Conservation (phyloP, 306 rosid genomes). For the Glycine latifolia region DNA sequence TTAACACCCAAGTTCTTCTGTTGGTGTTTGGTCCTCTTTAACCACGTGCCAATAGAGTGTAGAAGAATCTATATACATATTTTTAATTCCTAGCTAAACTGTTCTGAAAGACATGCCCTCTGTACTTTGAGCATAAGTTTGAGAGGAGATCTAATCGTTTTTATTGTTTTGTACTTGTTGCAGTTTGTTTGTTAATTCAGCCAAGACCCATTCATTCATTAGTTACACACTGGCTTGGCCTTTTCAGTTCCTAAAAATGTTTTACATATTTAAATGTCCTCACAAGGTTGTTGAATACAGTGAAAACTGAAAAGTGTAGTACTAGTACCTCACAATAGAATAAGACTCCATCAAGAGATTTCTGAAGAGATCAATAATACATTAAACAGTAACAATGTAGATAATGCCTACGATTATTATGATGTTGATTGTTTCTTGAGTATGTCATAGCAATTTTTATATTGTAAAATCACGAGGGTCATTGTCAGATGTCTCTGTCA, state of each 20-base stretch:
- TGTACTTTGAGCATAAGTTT: conserved; percentile 32
- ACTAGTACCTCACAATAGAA: background rate
- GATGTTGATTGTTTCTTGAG: background rate
- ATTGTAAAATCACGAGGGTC: background rate
- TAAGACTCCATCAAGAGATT: background rate
- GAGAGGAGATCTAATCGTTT: conserved; percentile 31
- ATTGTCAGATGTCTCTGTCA: conserved; percentile 26
- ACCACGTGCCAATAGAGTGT: conserved; percentile 44
- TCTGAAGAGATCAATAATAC: conserved; percentile 6
- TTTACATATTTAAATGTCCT: background rate
- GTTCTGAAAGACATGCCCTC: conserved; percentile 24
- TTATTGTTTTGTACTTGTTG: conserved; percentile 26
- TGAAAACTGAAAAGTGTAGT: background rate
- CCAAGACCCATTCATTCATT: conserved; percentile 15
- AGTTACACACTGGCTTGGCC: background rate
- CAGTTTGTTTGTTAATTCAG: conserved; percentile 13
- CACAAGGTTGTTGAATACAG: background rate
- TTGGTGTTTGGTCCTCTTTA: conserved; percentile 49
- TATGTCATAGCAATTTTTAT: background rate
- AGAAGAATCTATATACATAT: conserved; percentile 53
- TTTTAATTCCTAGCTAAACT: conserved; percentile 32
- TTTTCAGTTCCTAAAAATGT: conserved; percentile 12
- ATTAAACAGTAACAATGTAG: background rate
- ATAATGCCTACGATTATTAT: background rate
- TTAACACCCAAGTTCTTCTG: conserved; percentile 47